Evolutionary conservation across 1,284 basidiomycete genomes (phyloP).

Genomic region (Marasmius tenuissimus): DNA sequence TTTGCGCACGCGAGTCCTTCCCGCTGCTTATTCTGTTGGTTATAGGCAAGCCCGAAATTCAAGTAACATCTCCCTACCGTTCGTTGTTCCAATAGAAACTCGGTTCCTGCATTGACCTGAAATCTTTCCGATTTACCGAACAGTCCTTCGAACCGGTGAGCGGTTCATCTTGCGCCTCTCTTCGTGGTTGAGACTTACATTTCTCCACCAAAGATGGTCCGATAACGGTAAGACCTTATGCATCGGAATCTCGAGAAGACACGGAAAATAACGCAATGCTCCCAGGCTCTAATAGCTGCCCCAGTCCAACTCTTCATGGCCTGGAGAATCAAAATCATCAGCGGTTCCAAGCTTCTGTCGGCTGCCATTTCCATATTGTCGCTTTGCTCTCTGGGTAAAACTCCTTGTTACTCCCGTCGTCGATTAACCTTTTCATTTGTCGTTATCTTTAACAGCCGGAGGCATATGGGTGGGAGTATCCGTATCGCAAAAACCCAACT

Average conservation of each 20-base stretch:
- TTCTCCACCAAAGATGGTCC: conserved; percentile 18
- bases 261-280: not conserved
- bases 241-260: not conserved
- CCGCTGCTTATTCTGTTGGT: not conserved
- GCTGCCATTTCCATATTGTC: not conserved
- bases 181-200: not conserved
- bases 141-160: conserved; percentile 19
- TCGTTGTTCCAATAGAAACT: not conserved
- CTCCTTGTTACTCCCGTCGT: too few species aligned
- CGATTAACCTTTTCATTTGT: not conserved
- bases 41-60: conserved; percentile 4
- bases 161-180: not conserved
- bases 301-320: conserved; percentile 25
- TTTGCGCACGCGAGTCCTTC: not conserved
- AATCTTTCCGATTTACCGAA: not conserved
- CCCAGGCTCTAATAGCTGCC: conserved; percentile 21
- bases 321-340: conserved; percentile 20
- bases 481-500: not conserved
- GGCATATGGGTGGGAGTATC: conserved; percentile 6
- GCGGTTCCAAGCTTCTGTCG: not conserved
- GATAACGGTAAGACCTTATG: conserved; percentile 18
- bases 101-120: not conserved
- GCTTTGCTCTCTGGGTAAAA: conserved; percentile 9
- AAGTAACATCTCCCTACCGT: conserved; percentile 6
- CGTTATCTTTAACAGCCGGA: not conserved